Conservation (phyloP, 257 asterid genomes). For the Nicotiana obtusifolia region DNA sequence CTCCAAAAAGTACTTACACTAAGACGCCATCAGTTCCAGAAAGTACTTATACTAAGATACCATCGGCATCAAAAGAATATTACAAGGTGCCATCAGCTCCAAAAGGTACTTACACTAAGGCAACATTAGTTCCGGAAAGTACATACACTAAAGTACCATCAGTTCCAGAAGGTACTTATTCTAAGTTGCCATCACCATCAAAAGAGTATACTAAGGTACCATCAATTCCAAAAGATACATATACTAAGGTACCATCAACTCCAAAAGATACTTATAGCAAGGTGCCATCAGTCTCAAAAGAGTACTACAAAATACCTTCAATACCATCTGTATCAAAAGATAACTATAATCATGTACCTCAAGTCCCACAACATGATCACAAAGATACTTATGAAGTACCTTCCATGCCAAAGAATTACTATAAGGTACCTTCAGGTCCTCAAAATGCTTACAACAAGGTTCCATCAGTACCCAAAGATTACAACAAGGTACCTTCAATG, state of each 20-base stretch:
- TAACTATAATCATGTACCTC: not conserved
- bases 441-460: not conserved
- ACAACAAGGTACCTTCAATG: not conserved
- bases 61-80: too few species aligned
- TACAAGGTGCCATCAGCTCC: too few species aligned
- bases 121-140: too few species aligned
- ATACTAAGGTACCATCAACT: too few species aligned
- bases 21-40: not conserved
- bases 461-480: not conserved
- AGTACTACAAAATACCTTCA: not conserved
- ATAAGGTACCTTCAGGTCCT: too few species aligned
- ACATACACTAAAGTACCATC: not conserved
- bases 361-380: not conserved
- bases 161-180: not conserved
- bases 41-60: not conserved
- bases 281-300: not conserved
- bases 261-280: too few species aligned
- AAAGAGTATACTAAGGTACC: not conserved
- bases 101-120: fast-evolving
- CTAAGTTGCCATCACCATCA: not conserved
- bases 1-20: not conserved
- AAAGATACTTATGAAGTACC: not conserved
- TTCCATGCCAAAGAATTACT: too few species aligned
- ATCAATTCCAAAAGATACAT: not conserved
- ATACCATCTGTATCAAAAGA: not conserved